phyloP scores from a whole-genome alignment of 2,329 filamentous ascomycete genomes.

The Paecilomyces sp. region DNA sequence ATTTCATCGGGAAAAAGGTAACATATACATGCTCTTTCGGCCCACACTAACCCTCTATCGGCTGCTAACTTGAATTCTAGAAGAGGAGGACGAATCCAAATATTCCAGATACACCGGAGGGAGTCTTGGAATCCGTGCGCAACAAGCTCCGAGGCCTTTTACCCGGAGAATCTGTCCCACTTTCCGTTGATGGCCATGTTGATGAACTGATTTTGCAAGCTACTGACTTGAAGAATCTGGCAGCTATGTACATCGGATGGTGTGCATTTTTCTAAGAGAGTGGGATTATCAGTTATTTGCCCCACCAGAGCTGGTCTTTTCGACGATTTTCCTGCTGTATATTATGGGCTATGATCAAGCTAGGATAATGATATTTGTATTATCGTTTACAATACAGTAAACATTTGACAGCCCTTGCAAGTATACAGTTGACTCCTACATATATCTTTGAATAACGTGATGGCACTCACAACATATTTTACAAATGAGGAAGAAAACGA shows the following conservation, averaged over 20 bases:
- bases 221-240: conserved; percentile 68
- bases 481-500: not conserved
- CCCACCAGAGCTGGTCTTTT: not conserved
- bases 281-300: not conserved
- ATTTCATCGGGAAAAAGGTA: conserved; percentile 71
- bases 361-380: not conserved
- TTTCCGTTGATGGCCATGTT: conserved; percentile 96
- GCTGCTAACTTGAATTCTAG: conserved; percentile 3
- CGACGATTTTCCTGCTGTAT: not conserved
- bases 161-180: conserved; percentile 78
- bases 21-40: conserved; percentile 1
- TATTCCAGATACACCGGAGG: conserved; percentile 62
- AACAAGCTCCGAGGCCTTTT: conserved; percentile 80
- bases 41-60: not conserved
- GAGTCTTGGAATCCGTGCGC: conserved; percentile 82
- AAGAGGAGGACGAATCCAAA: conserved; percentile 46
- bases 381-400: not conserved
- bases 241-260: conserved; percentile 98
- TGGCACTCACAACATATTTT: not conserved
- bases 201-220: conserved; percentile 88
- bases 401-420: not conserved
- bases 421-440: not conserved
- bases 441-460: not conserved
- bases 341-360: not conserved
- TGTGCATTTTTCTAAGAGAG: conserved; percentile 54